These are phyloP conservation scores for Rhazya stricta DNA, from an alignment of 257 asterid species.

Conservation along the genomic window DNA sequence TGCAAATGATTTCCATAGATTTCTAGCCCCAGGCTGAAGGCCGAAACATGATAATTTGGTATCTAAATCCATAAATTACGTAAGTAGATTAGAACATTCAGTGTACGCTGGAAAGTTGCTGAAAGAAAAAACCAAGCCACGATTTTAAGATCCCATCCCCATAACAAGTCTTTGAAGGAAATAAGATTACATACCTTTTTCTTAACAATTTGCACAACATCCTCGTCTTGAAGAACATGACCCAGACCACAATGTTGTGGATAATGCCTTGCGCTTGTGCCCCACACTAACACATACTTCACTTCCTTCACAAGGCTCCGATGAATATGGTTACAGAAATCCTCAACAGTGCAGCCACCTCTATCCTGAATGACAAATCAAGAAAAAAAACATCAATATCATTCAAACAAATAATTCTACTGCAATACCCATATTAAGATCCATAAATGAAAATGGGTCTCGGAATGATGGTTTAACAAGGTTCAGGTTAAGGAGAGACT, in stretches of 20 bases:
- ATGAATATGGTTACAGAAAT: slow-evolving; percentile 93
- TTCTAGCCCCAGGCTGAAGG: neutral
- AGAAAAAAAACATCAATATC: neutral
- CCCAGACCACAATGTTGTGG: slow-evolving; percentile 97
- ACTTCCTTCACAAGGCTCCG: slow-evolving; percentile 92
- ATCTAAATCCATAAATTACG: neutral
- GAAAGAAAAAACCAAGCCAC: neutral
- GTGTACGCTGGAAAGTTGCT: neutral
- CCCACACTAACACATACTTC: slow-evolving; percentile 96
- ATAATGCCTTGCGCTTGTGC: slow-evolving; percentile 88
- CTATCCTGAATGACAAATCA: slow-evolving; percentile 61
- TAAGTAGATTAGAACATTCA: neutral
- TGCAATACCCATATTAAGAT: neutral
- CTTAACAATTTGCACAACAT: slow-evolving; percentile 96
- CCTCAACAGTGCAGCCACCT: slow-evolving; percentile 96
- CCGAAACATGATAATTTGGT: neutral
- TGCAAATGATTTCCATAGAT: neutral
- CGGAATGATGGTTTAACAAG: neutral
- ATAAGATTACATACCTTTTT: slow-evolving; percentile 56
- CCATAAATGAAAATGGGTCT: neutral
- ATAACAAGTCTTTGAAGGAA: neutral
- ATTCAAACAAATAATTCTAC: neutral
- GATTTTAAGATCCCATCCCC: neutral
- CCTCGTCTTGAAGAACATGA: slow-evolving; percentile 87
- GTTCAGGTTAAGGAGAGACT: neutral